These are phyloP conservation scores for Colletotrichum filicis DNA, from an alignment of 2,329 filamentous ascomycete species.

Conservation along the genomic window DNA sequence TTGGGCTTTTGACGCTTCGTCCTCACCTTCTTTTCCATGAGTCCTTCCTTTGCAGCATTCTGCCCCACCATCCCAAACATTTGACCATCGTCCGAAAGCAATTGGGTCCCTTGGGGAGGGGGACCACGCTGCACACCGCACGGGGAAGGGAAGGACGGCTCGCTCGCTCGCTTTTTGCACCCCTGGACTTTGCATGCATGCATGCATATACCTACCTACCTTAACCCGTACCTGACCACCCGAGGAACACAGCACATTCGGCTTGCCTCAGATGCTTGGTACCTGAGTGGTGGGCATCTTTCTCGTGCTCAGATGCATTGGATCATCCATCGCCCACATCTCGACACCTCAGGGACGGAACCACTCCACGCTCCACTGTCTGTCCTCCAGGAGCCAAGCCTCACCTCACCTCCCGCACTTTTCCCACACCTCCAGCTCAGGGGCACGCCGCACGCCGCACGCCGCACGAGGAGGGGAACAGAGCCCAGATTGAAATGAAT, in stretches of 20 bases:
- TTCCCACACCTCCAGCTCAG: background rate
- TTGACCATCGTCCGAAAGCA: slow-evolving; percentile 25
- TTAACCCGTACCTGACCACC: background rate
- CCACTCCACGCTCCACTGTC: background rate
- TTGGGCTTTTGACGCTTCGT: too few species aligned
- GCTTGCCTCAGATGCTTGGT: slow-evolving; percentile 5
- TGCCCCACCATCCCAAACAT: slow-evolving; percentile 20
- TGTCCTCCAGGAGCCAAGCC: background rate
- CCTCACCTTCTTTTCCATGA: background rate
- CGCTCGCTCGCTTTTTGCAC: background rate
- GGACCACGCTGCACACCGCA: too few species aligned
- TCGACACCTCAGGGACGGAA: slow-evolving; percentile 6
- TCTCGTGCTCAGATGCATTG: background rate
- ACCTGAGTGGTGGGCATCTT: slow-evolving; percentile 34
- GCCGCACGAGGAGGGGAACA: background rate
- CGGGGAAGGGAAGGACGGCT: background rate
- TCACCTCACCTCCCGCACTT: background rate
- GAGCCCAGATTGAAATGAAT: too few species aligned
- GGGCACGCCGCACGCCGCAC: background rate
- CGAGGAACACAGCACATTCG: background rate
- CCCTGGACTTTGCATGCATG: slow-evolving; percentile 5
- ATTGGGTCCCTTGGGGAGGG: background rate
- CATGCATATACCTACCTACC: slow-evolving; percentile 28
- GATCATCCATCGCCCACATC: slow-evolving; percentile 1
- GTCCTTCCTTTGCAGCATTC: background rate